Conservation (phyloP, 176 grass and related monocot species). For the Miscanthus lutarioriparius region DNA sequence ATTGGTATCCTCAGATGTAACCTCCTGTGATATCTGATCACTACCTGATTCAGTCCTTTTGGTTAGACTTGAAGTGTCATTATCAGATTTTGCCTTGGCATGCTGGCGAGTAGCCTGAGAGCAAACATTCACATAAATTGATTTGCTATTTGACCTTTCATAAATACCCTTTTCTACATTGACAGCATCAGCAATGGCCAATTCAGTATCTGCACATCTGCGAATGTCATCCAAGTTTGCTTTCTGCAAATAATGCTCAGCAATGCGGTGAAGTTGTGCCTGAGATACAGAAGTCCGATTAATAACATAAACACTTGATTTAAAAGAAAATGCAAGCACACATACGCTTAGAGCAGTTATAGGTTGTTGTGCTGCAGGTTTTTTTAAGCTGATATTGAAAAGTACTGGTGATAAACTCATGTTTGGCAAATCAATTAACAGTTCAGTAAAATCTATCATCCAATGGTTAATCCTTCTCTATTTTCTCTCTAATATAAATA, state of each 20-base stretch:
- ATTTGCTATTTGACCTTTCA: constrained; percentile 81
- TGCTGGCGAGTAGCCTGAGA: constrained; percentile 63
- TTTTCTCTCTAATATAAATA: background rate
- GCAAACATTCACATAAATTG: constrained; percentile 87
- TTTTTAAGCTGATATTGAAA: background rate
- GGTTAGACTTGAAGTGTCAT: constrained; percentile 23
- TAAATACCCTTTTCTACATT: constrained; percentile 85
- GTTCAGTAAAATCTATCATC: background rate
- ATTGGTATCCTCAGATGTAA: constrained; percentile 10
- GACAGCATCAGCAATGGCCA: constrained; percentile 92
- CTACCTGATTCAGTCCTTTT: constrained; percentile 41
- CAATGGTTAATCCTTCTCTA: background rate
- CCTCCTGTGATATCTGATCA: constrained; percentile 24
- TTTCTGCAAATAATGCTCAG: constrained; percentile 88
- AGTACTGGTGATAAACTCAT: background rate
- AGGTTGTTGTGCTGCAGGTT: background rate
- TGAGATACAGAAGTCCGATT: constrained; percentile 48
- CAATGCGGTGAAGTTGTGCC: constrained; percentile 77
- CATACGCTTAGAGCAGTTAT: background rate
- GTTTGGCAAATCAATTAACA: background rate
- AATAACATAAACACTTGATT: constrained; percentile 16
- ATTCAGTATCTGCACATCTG: constrained; percentile 86
- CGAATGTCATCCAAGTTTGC: constrained; percentile 68
- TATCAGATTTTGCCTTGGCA: constrained; percentile 50
- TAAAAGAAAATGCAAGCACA: background rate